Conservation (phyloP, 768 basidiomycete genomes). For the Xerocomus brunneocitrinus region DNA sequence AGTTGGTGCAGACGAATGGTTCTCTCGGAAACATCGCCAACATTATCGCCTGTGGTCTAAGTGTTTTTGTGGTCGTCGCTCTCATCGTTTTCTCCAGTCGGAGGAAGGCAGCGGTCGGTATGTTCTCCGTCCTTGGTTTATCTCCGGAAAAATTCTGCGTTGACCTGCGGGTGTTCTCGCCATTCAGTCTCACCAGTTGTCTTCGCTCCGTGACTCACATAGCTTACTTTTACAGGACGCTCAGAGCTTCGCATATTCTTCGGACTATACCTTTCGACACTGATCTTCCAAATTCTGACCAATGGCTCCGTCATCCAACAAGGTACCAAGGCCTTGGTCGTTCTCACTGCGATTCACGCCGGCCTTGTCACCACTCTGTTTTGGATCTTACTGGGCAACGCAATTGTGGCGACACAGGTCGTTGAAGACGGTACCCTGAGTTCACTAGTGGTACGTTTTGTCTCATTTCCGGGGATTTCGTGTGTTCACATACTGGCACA, state of each 20-base stretch:
- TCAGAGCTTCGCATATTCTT: constrained; percentile 68
- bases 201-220: background rate
- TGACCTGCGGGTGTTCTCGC: background rate
- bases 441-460: constrained; percentile 54
- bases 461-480: background rate
- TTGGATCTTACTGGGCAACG: constrained; percentile 75
- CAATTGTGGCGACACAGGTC: constrained; percentile 77
- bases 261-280: constrained; percentile 60
- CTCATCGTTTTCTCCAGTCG: constrained; percentile 57
- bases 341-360: constrained; percentile 74
- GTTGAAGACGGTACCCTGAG: constrained; percentile 87
- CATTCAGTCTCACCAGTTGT: background rate
- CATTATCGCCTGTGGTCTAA: constrained; percentile 74
- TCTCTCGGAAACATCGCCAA: constrained; percentile 84
- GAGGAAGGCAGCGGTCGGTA: constrained; percentile 86
- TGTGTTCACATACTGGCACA: constrained; percentile 23
- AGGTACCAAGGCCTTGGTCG: constrained; percentile 65
- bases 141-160: background rate
- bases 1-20: constrained; percentile 49
- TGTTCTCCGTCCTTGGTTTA: constrained; percentile 26
- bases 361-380: constrained; percentile 74
- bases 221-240: constrained; percentile 42
- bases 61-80: constrained; percentile 52
- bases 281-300: constrained; percentile 76
- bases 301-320: constrained; percentile 77